Base-by-base conservation (phyloP, 805 yeast species). In the Saturnispora galanensis region DNA sequence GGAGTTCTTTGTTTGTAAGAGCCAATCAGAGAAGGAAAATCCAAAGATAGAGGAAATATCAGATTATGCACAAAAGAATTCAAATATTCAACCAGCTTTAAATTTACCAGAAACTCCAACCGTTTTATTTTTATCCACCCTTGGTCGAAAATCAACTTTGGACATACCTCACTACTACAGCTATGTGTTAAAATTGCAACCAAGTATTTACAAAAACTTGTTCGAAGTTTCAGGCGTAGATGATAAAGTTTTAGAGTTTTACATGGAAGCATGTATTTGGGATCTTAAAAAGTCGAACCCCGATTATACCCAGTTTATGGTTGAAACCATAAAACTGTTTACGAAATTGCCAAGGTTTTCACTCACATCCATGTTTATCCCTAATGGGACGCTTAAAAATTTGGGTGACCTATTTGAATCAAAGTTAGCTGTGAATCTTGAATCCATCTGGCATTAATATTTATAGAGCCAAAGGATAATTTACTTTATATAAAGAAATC, bases 91-190 rank as follows among this genome's bases (percentile, higher is more conserved):
- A 18, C 9, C 57, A 5, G 43, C 43, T 1, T 4, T n/a, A 35
- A 69, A 65, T 42, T 68, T 64, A 4, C 79, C 80, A 3, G 66
- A 68, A 8, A 57, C 60, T 0, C 82, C 81, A 34, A 69, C 76
- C 8, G 64, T 73, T 26, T 66, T 69, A 11, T 61, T 59, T 67
- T 68, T 64, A 52, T 68, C 48, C 58, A 63, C 76, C 59, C 49
- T 73, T 35, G 29, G 40, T 47, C 12, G 50, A 45, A 8, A 49
- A 51, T 3, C 54, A 57, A 45, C 64, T 53, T 44, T 45, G 37
- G 2, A 49, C 50, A 1, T 16, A 7, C 10, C 3, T 3, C 12
- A 31, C 3, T 69, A 71, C 3, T 71, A 68, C 44, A 38, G 50
- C 10, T 71, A 67, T 47, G 60, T 73, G 1, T 47, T 74, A 5